Percentiles rank a stretch among this genome's conserved stretches.
These are phyloP conservation scores for Lentinus brumalis DNA, from an alignment of 768 basidiomycete genomes.

Conservation along the genomic window DNA sequence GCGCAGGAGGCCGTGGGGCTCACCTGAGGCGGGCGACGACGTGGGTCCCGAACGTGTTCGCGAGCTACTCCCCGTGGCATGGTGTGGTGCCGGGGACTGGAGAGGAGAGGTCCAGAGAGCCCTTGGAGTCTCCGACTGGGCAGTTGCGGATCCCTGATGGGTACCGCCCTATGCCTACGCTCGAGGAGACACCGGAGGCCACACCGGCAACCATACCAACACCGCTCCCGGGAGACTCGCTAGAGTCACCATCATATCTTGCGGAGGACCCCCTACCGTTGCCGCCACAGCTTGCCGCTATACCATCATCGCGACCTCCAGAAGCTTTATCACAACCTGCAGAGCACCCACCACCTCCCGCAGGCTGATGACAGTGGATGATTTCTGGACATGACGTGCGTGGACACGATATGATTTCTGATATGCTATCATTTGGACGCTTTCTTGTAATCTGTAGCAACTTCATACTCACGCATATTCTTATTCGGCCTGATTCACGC, in stretches of 20 bases:
- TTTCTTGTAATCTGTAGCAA: too few relatives aligned
- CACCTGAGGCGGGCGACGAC: slow-evolving; percentile 2
- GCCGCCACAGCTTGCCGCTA: too few relatives aligned
- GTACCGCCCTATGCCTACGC: slow-evolving; percentile 18
- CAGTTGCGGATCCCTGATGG: slow-evolving; percentile 13
- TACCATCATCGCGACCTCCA: too few relatives aligned
- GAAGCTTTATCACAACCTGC: too few relatives aligned
- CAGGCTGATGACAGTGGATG: too few relatives aligned
- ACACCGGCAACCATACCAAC: neutral
- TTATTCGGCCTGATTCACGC: neutral
- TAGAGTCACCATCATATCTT: too few relatives aligned
- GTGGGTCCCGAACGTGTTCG: slow-evolving; percentile 16
- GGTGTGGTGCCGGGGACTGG: slow-evolving; percentile 4
- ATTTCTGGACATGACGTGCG: too few relatives aligned
- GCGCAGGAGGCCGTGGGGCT: neutral
- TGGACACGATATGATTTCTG: too few relatives aligned
- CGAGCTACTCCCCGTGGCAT: slow-evolving; percentile 18
- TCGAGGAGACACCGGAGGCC: slow-evolving; percentile 7
- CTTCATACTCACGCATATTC: neutral
- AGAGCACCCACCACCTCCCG: too few relatives aligned
- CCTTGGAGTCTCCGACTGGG: slow-evolving; percentile 10
- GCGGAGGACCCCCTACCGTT: too few relatives aligned
- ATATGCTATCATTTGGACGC: too few relatives aligned
- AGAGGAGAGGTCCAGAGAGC: neutral
- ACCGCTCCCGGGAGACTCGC: neutral